Base-by-base conservation (phyloP, 2,329 filamentous ascomycete genomes). In the Colletotrichum phormii region DNA sequence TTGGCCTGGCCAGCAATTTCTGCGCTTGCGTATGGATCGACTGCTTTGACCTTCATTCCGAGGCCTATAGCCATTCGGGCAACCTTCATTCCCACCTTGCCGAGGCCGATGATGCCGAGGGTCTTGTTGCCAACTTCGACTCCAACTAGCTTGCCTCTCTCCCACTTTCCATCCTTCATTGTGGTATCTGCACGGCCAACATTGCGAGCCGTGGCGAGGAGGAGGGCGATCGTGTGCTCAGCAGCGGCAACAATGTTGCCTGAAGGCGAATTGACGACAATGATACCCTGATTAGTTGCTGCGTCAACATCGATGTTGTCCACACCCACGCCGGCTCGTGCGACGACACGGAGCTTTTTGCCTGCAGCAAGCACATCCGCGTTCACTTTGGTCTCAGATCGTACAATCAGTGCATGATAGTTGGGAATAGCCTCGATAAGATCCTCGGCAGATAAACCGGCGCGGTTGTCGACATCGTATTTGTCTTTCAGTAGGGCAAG, bases 231-330 rank as follows among this genome's bases (percentile, higher is more conserved):
- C 0, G 93, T 95, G 77, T 95, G 93, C 79, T 95, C 93, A 0
- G 93, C 93, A 0, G 94, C 94, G 0, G 94, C 94, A 70, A 93
- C 89, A 76, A 95, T 95, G 79, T 97, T 97, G 2, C 94, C 94
- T 22, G 90, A 89, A 0, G 94, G 94, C 31, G 90, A 93, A 81
- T 96, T 97, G 67, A 96, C 91, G 2, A 97, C 94, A 63, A 95
- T 91, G 72, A 96, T 91, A 24, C 94, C 94, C 66, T 91, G 86
- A 51, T 88, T 86, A 0, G 93, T 96, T 3, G 94, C 94, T 8
- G 90, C 89, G 42, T 90, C 85, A 0, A 96, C 91, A 79, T 96
- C 88, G 61, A 97, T 94, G 82, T 96, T 95, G 83, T 96, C 93
- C 29, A 96, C 93, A 37, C 93, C 94, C 1, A 96, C 94, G 13